A percentile compares a stretch with the other conserved stretches of the same genome.
phyloP scores from a whole-genome alignment of 1,284 basidiomycete species.

The Sporisorium reilianum region DNA sequence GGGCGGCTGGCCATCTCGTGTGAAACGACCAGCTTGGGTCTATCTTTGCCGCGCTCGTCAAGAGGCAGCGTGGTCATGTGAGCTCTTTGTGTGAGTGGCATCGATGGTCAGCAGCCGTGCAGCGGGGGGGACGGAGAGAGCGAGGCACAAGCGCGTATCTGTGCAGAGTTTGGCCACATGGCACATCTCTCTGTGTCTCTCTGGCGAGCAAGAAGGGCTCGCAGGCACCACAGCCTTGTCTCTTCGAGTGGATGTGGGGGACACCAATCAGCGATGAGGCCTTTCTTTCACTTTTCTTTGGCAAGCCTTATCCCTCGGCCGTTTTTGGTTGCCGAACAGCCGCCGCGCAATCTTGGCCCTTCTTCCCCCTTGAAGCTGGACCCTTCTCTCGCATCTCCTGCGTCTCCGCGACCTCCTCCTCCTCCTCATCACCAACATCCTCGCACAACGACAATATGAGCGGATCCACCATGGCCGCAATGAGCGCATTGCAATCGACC shows the following conservation, averaged over 20 bases:
- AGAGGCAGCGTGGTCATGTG: too few relatives aligned
- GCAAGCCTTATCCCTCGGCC: neutral
- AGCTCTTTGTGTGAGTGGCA: too few relatives aligned
- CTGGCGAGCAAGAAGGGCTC: too few relatives aligned
- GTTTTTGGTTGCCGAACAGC: conserved; percentile 16
- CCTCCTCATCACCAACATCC: neutral
- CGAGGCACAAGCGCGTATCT: too few relatives aligned
- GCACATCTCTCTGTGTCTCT: neutral
- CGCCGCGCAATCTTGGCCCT: neutral
- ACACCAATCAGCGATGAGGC: conserved; percentile 12
- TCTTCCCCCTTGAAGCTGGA: neutral
- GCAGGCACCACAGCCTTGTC: too few relatives aligned
- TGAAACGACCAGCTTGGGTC: too few relatives aligned
- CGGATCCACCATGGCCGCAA: neutral
- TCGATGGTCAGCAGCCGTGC: too few relatives aligned
- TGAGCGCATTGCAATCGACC: neutral
- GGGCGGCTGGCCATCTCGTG: too few relatives aligned
- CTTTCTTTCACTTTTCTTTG: conserved; percentile 1
- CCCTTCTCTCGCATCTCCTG: neutral
- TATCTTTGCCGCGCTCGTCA: too few relatives aligned
- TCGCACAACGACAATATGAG: neutral
- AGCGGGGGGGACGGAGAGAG: too few relatives aligned
- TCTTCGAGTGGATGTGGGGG: neutral
- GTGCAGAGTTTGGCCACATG: too few relatives aligned
- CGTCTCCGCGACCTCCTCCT: neutral